Evolutionary conservation across 2,329 filamentous ascomycete species (phyloP).

Genomic region (Claviceps africana): DNA sequence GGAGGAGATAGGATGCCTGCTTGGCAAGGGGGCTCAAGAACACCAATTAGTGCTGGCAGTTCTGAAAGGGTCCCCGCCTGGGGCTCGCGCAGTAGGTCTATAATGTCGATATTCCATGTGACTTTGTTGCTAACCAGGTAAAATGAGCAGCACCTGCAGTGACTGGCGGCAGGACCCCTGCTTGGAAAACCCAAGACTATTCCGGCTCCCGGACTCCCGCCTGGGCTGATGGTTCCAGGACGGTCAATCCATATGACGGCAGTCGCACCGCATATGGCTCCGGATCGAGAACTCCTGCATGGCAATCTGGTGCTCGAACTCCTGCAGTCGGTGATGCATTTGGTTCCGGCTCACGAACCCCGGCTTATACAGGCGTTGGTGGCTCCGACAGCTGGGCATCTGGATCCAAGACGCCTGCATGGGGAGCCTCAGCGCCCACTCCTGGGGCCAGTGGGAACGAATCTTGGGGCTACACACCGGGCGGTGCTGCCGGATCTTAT

Average conservation of each 20-base stretch:
- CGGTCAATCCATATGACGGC: constrained; percentile 58
- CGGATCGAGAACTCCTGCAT: constrained; percentile 58
- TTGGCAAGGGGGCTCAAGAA: constrained; percentile 55
- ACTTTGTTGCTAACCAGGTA: background rate
- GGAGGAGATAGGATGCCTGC: constrained; percentile 33
- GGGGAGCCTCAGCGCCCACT: constrained; percentile 45
- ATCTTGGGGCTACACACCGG: constrained; percentile 45
- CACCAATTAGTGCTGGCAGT: constrained; percentile 45
- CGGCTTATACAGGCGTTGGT: constrained; percentile 37
- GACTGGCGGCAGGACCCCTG: constrained; percentile 43
- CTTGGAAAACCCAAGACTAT: constrained; percentile 42
- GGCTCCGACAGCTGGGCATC: constrained; percentile 47
- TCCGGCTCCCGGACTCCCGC: constrained; percentile 52
- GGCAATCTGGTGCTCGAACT: constrained; percentile 66
- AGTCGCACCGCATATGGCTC: constrained; percentile 66
- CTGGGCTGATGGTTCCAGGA: constrained; percentile 55
- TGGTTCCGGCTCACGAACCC: constrained; percentile 53
- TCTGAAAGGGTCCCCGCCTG: constrained; percentile 64
- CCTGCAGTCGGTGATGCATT: constrained; percentile 47
- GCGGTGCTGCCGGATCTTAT: constrained; percentile 37
- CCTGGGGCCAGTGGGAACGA: constrained; percentile 44
- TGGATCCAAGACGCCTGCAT: constrained; percentile 67
- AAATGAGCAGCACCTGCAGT: constrained; percentile 34
- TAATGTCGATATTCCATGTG: background rate
- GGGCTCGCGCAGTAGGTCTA: constrained; percentile 52